Percentiles rank a stretch among this genome's conserved stretches.
phyloP scores from a whole-genome alignment of 2,329 filamentous ascomycete species.

The Aspergillus terreus region DNA sequence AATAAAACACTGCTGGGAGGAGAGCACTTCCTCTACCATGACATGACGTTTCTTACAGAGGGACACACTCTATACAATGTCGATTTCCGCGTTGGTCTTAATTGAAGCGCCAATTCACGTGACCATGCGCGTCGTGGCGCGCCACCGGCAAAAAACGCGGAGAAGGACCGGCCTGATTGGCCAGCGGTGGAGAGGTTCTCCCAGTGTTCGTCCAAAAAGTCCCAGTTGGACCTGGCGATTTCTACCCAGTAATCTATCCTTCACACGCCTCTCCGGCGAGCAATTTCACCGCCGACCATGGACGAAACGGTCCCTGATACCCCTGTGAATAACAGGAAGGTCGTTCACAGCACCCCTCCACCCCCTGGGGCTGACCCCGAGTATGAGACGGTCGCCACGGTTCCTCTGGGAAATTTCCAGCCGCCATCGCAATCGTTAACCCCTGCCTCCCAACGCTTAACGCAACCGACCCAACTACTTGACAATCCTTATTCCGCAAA shows the following conservation, averaged over 20 bases:
- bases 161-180: slow-evolving; percentile 6
- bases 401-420: slow-evolving; percentile 35
- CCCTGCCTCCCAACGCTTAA: slow-evolving; percentile 51
- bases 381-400: slow-evolving; percentile 48
- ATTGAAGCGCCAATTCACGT: slow-evolving; percentile 22
- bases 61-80: too few relatives aligned
- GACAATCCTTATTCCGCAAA: slow-evolving; percentile 37
- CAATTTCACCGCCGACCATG: slow-evolving; percentile 24
- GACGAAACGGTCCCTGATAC: slow-evolving; percentile 40
- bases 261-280: neutral
- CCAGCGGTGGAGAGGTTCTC: neutral
- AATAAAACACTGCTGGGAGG: neutral
- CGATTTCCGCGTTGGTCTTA: slow-evolving; percentile 10
- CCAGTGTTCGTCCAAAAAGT: neutral
- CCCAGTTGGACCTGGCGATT: slow-evolving; percentile 1
- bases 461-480: slow-evolving; percentile 61
- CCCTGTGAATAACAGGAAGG: slow-evolving; percentile 34
- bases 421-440: slow-evolving; percentile 31
- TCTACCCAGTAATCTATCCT: neutral
- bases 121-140: slow-evolving; percentile 19
- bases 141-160: slow-evolving; percentile 7
- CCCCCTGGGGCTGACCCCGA: slow-evolving; percentile 31
- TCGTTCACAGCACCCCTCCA: slow-evolving; percentile 26
- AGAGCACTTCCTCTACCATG: neutral
- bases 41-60: neutral